Evolutionary conservation across 129 eudicot genomes (phyloP).

Genomic region (Mikania micrantha): DNA sequence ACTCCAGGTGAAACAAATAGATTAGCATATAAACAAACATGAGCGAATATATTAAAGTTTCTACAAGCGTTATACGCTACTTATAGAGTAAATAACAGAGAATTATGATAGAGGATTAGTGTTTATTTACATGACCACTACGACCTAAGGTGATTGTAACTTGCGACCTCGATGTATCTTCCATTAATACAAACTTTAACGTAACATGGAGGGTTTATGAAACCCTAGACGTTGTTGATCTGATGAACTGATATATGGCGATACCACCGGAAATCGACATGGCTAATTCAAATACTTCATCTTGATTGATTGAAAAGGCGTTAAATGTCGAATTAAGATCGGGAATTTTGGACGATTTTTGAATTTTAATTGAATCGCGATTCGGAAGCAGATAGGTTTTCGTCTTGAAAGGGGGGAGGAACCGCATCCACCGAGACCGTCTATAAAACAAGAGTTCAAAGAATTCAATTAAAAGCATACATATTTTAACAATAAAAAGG

Average conservation of each 20-base stretch:
- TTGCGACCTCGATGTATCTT: slow-evolving; percentile 57
- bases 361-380: neutral
- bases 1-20: neutral
- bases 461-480: too few species aligned
- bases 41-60: neutral
- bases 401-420: neutral
- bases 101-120: neutral
- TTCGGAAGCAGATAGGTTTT: neutral
- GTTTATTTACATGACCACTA: slow-evolving; percentile 53
- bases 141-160: slow-evolving; percentile 85
- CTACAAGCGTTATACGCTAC: neutral
- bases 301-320: neutral
- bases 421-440: too few species aligned
- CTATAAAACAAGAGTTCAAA: too few species aligned
- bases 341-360: neutral
- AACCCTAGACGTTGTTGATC: slow-evolving; percentile 31
- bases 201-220: neutral
- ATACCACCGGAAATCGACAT: neutral
- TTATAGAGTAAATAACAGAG: neutral
- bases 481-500: too few species aligned
- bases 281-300: neutral
- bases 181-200: slow-evolving; percentile 32
- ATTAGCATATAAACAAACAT: neutral
- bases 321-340: neutral
- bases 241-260: slow-evolving; percentile 4